Base-by-base conservation (phyloP, 2,329 filamentous ascomycete species). In the Colletotrichum shisoi region DNA sequence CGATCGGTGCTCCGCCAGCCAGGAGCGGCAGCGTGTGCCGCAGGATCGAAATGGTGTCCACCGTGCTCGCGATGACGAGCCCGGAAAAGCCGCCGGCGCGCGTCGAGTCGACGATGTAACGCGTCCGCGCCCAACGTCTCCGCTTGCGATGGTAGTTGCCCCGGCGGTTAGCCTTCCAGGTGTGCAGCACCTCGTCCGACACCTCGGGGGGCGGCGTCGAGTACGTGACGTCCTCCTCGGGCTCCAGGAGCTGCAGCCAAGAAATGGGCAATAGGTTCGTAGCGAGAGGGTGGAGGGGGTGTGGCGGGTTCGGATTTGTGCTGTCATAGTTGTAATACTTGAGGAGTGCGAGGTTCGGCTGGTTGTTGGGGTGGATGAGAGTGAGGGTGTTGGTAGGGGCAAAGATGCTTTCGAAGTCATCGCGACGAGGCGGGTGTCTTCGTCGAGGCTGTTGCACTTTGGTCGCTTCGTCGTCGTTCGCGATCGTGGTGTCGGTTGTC, bases 71-170 rank as follows among this genome's bases (percentile, higher is more conserved):
- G 2, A 96, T 87, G 7, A 96, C 86, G 0, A 98, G 85, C 0
- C 93, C 94, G 21, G 93, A 89, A 74, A 96, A 97, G 19, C 86
- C 88, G 13, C 94, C 94, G 1, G 84, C 83, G 2, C 90, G 86
- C 0, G 93, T 89, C 56, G 89, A 85, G 71, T 96, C 88, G 13
- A 97, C 90, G 6, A 95, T 87, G 54, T 86, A 82, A 24, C 85
- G 88, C 7, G 89, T 87, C 45, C 89, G 86, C 51, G 89, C 88
- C 90, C 92, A 97, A 27, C 95, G 86, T 53, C 92, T 85, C 17
- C 91, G 88, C 82, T 99, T 99, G 73, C 93, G 92, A 81, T 91
- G 92, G 78, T 97, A 96, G 61, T 89, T 90, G 34, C 91, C 91
- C 40, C 94, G 86, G 64, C 94, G 93, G 70, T 90, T 93, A 15